A percentile compares a stretch with the other conserved stretches of the same genome.
These are phyloP conservation scores for Pugionium cornutum DNA, from an alignment of 345 rosid genomes.

Conservation along the genomic window DNA sequence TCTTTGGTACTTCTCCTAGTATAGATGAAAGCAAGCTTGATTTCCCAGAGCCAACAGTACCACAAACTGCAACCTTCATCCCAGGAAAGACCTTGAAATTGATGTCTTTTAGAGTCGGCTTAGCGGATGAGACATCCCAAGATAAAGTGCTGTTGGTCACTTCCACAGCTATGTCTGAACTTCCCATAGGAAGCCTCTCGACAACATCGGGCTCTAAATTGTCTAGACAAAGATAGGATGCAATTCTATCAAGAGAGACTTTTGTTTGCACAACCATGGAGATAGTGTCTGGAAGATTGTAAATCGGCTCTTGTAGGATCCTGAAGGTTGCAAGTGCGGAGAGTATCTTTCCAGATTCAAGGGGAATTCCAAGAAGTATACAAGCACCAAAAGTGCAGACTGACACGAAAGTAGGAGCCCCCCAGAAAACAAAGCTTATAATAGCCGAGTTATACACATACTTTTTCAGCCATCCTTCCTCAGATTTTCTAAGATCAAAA, in stretches of 20 bases:
- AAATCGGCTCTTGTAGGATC: conserved; percentile 66
- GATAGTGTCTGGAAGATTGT: conserved; percentile 59
- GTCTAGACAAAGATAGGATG: conserved; percentile 57
- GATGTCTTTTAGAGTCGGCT: conserved; percentile 56
- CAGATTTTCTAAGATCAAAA: conserved; percentile 46
- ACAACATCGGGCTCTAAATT: conserved; percentile 53
- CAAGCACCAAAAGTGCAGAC: conserved; percentile 64
- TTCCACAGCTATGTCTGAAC: conserved; percentile 51
- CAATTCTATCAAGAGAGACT: conserved; percentile 71
- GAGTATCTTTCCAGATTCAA: conserved; percentile 70
- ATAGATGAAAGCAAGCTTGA: conserved; percentile 74
- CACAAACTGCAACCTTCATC: conserved; percentile 78
- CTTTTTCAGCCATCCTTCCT: conserved; percentile 64
- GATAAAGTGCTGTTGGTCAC: conserved; percentile 55
- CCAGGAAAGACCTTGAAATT: conserved; percentile 52
- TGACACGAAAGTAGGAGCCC: conserved; percentile 64
- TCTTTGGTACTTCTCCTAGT: conserved; percentile 66
- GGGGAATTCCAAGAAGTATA: conserved; percentile 57
- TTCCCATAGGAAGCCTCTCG: conserved; percentile 49
- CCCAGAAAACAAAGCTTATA: conserved; percentile 62
- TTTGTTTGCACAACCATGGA: conserved; percentile 65
- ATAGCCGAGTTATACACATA: conserved; percentile 52
- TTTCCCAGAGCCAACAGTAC: conserved; percentile 79
- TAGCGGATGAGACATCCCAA: conserved; percentile 54
- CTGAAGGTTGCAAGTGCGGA: conserved; percentile 73